These are phyloP conservation scores for Adansonia rubrostipa DNA, from an alignment of 441 rosid genomes.

Conservation along the genomic window DNA sequence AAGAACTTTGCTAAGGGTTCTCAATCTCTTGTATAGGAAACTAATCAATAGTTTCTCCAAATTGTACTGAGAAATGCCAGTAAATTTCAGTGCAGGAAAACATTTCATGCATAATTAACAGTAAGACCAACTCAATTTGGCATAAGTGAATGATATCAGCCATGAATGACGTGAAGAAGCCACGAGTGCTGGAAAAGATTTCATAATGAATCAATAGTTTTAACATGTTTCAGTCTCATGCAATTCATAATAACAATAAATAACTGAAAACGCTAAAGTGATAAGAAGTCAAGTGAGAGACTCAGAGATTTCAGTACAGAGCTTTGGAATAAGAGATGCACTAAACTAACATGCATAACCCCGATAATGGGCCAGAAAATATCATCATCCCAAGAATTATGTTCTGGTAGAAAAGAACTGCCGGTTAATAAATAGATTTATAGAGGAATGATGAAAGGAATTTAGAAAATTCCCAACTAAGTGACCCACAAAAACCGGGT, in stretches of 20 bases:
- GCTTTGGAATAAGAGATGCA: not conserved
- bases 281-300: not conserved
- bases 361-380: not conserved
- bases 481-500: no score
- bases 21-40: not conserved
- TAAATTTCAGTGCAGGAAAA: not conserved
- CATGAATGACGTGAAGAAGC: not conserved
- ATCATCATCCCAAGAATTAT: not conserved
- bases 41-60: not conserved
- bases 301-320: not conserved
- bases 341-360: not conserved
- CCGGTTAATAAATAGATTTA: not conserved
- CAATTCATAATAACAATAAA: not conserved
- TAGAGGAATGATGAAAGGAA: not conserved
- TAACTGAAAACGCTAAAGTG: not conserved
- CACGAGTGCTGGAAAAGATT: not conserved
- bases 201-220: not conserved
- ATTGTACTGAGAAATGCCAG: not conserved
- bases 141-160: not conserved
- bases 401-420: not conserved
- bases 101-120: not conserved
- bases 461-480: no score
- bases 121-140: not conserved
- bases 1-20: conserved; percentile 9
- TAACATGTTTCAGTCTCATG: not conserved